Evolutionary conservation across 2,329 filamentous ascomycete genomes (phyloP).

Genomic region (Alternaria arborescens): DNA sequence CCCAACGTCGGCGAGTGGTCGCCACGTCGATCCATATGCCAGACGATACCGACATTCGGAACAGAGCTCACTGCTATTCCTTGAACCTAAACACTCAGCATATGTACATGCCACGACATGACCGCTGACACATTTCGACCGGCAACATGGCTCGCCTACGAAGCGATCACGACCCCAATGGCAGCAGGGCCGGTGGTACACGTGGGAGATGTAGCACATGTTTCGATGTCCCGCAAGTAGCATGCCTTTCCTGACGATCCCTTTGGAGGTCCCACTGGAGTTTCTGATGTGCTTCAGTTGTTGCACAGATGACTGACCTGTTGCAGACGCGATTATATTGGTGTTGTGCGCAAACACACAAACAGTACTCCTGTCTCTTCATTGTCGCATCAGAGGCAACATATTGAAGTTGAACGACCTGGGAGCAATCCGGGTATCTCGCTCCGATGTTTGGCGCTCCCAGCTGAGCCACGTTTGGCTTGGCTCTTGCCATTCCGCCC

Average conservation of each 20-base stretch:
- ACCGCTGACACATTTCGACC: constrained; percentile 33
- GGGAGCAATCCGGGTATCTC: not conserved
- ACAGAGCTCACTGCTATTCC: constrained; percentile 32
- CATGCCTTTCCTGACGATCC: not conserved
- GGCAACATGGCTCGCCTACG: constrained; percentile 39
- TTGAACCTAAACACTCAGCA: constrained; percentile 33
- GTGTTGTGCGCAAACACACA: constrained; percentile 7
- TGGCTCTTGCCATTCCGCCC: constrained; percentile 40
- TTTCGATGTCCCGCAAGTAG: not conserved
- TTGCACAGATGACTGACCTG: constrained; percentile 2
- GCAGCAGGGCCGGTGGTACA: constrained; percentile 40
- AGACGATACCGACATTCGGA: constrained; percentile 28
- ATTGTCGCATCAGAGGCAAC: not conserved
- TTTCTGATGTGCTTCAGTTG: not conserved
- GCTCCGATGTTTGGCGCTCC: constrained; percentile 17
- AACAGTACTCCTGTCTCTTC: not conserved
- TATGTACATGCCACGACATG: constrained; percentile 34
- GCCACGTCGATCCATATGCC: constrained; percentile 24
- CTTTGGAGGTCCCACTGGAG: no score
- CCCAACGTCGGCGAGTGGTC: constrained; percentile 32
- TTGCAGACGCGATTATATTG: not conserved
- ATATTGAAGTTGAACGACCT: not conserved
- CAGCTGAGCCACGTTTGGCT: constrained; percentile 29
- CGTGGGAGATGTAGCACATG: constrained; percentile 47
- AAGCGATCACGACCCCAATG: constrained; percentile 45